Percentiles rank a stretch among this genome's conserved stretches.
These are phyloP conservation scores for Candida dendrica DNA, from an alignment of 805 yeast genomes.

Conservation along the genomic window DNA sequence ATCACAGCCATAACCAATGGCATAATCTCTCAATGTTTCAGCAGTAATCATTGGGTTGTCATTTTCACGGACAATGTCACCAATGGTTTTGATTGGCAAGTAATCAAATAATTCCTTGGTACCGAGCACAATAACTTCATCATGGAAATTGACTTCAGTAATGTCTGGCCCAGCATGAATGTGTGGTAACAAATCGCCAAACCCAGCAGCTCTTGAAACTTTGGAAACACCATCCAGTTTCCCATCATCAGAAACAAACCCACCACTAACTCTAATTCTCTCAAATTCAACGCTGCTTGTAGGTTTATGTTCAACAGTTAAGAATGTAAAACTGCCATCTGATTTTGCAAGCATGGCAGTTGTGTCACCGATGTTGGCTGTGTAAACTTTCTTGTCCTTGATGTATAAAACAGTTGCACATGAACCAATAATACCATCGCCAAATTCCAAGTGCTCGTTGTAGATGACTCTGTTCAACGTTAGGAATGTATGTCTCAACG, in stretches of 20 bases:
- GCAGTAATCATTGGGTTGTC: conserved; percentile 89
- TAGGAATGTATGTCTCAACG: conserved; percentile 76
- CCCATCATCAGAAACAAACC: conserved; percentile 79
- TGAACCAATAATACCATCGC: conserved; percentile 76
- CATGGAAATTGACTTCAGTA: conserved; percentile 53
- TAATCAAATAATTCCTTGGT: conserved; percentile 81
- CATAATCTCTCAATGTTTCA: conserved; percentile 86
- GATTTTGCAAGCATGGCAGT: conserved; percentile 71
- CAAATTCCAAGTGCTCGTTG: conserved; percentile 42
- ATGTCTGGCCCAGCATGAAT: conserved; percentile 85
- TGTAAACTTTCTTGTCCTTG: conserved; percentile 58
- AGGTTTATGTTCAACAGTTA: conserved; percentile 81
- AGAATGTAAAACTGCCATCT: conserved; percentile 70
- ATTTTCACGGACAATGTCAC: conserved; percentile 78
- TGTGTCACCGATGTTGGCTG: conserved; percentile 90
- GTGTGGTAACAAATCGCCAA: conserved; percentile 77
- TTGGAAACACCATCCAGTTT: conserved; percentile 76
- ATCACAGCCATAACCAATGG: conserved; percentile 82
- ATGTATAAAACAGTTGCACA: conserved; percentile 78
- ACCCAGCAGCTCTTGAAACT: conserved; percentile 90
- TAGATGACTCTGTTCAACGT: conserved; percentile 69
- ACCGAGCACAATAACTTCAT: conserved; percentile 80
- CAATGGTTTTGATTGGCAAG: conserved; percentile 77
- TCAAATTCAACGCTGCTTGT: conserved; percentile 72
- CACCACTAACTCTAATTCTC: conserved; percentile 85